Base-by-base conservation (phyloP, 805 yeast species). In the Starmerella roubikii region DNA sequence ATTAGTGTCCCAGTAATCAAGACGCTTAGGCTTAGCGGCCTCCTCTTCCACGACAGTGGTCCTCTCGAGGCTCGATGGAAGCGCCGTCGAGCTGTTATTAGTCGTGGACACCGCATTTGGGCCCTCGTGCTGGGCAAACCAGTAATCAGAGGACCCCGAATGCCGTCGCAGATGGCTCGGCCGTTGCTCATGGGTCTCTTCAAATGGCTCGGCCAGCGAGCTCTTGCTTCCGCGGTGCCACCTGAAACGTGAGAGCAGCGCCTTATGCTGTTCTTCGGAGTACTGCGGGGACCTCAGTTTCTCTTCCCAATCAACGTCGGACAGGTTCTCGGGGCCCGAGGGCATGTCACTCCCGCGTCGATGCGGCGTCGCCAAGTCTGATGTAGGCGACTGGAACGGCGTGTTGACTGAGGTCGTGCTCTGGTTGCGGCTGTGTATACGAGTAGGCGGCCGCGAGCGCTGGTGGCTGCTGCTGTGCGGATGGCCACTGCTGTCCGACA, bases 111-210 rank as follows among this genome's bases (percentile, higher is more conserved):
- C 19, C 9, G 40, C 30, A 31, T 31, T 25, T 4, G 21, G n/a
- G 21, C 17, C 32, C 6, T 17, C 16, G 21, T 30, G 39, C 26
- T 34, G 30, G 3, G 35, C 37, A 16, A 40, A 34, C 40, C 44
- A 36, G 31, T 32, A 30, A 6, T 40, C 43, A 5, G 43, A 39
- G 4, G 39, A 34, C 20, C 38, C 28, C 19, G 42, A 39, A 12
- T 29, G 30, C 3, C 30, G 25, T 6, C 42, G 34, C 15, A 15
- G 11, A n/a, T 39, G 42, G 13, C 21, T 22, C 20, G 8, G 15
- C 11, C 20, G 20, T 16, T 8, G 11, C 31, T 15, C 27, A 3
- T 18, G 4, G 19, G 30, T 15, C 13, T 40, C 44, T 31, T 40
- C 44, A 20, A 40, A 37, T 6, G 40, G 32, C 30, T 36, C 44